Evolutionary conservation across 371 early-diverging fungal species (phyloP), one percentile per base, ranked within the genome.

Genomic region (Mucor circinelloides): DNA sequence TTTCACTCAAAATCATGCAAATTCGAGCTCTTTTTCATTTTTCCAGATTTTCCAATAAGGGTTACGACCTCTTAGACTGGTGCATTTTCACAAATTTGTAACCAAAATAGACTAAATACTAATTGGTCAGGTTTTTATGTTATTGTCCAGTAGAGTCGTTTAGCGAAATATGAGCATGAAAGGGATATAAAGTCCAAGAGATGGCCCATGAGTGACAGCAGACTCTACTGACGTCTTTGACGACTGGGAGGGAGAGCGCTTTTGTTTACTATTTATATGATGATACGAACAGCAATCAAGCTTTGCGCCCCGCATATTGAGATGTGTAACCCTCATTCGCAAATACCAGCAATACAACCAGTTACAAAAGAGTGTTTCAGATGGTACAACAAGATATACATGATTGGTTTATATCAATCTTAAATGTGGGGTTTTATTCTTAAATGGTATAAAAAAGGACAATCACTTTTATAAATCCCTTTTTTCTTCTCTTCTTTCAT

Each of bases 401-500:
- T 62, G 32, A 62, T 62, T 62, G 62, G 62, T 46, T 32, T 56
- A 56, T 56, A 32, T 48, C 34, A 58, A 58, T 23, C 13, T 15
- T 36, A 62, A 63, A 55, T 60, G 60, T 60, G 60, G 60, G 44
- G 60, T 60, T n/a, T 44, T 27, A 30, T n/a, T 42, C 40, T 27
- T 52, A 25, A 13, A 27, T 23, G 52, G 52, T 40, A 63, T 46
- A 63, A 63, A 63, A 25, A 55, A 23, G 66, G n/a, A n/a, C n/a
- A n/a, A n/a, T n/a, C n/a, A 34, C 6, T 9, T 6, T 6, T 30
- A 52, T 0, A 17, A 34, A 25, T 32, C 34, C 55, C 64, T 32
- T 40, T 64, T 64, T 65, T 68, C 56, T 48, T 46, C 55, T 40
- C 44, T 30, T 57, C 36, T 34, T 46, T 63, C 34, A 36, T 58